These are phyloP conservation scores for Cucumis melo DNA, from an alignment of 306 rosid species.

Conservation along the genomic window DNA sequence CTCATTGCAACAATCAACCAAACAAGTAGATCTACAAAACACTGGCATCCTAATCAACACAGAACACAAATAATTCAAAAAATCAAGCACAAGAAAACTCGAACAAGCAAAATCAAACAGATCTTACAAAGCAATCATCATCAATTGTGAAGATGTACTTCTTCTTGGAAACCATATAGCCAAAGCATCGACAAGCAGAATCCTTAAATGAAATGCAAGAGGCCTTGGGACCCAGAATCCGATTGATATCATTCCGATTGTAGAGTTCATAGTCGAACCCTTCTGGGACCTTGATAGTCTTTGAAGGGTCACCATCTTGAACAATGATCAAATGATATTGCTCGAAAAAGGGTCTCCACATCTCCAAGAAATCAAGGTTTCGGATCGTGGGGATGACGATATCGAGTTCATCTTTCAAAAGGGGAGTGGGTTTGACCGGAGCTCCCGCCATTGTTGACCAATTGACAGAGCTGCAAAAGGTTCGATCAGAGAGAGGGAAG, in stretches of 20 bases:
- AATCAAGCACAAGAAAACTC: background rate
- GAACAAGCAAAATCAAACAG: background rate
- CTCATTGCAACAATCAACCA: background rate
- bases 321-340: conserved; percentile 24
- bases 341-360: conserved; percentile 30
- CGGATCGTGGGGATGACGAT: conserved; percentile 28
- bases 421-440: conserved; percentile 9
- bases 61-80: background rate
- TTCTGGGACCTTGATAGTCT: conserved; percentile 18
- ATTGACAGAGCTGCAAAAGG: background rate
- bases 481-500: background rate
- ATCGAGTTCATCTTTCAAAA: conserved; percentile 24
- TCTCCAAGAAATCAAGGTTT: conserved; percentile 31
- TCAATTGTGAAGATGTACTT: conserved; percentile 40
- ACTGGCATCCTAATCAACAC: background rate
- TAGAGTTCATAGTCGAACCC: conserved; percentile 37
- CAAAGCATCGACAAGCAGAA: conserved; percentile 43
- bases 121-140: conserved; percentile 33
- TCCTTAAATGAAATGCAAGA: conserved; percentile 41
- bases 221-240: conserved; percentile 33
- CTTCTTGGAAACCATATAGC: conserved; percentile 35
- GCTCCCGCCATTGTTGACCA: conserved; percentile 3
- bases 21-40: background rate
- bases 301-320: conserved; percentile 27
- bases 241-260: conserved; percentile 24